Percentiles rank a stretch among this genome's conserved stretches.
Conservation (phyloP, 768 basidiomycete species). For the Fistulinella prunicolor region DNA sequence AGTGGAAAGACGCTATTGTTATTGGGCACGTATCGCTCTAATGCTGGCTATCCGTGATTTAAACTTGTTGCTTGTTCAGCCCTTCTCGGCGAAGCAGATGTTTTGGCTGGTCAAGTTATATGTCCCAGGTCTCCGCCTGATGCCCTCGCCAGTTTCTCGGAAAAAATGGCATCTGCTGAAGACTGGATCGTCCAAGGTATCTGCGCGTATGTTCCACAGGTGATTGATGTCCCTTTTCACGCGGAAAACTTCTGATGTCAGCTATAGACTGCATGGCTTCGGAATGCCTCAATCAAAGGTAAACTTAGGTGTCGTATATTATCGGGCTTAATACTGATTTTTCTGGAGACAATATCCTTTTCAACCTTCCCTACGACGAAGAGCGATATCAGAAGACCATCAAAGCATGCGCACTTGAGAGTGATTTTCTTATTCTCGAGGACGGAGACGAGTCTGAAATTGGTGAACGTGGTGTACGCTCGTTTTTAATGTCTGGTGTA, state of each 20-base stretch:
- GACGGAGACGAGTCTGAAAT: constrained; percentile 88
- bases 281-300: constrained; percentile 56
- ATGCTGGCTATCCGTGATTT: neutral
- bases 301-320: neutral
- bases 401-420: constrained; percentile 70
- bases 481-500: neutral
- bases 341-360: constrained; percentile 65
- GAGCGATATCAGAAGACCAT: constrained; percentile 75
- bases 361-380: constrained; percentile 71
- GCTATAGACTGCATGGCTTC: constrained; percentile 59
- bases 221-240: constrained; percentile 20
- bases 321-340: constrained; percentile 36
- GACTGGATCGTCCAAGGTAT: constrained; percentile 77
- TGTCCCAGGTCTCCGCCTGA: constrained; percentile 87
- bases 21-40: constrained; percentile 41
- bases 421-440: constrained; percentile 78
- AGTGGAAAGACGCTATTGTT: constrained; percentile 86
- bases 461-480: constrained; percentile 72
- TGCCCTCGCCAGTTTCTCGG: constrained; percentile 59
- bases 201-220: constrained; percentile 87
- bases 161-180: constrained; percentile 40
- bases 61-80: constrained; percentile 37
- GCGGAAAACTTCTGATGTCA: constrained; percentile 4
- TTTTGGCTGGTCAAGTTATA: constrained; percentile 74
- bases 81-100: constrained; percentile 56